Evolutionary conservation across 768 basidiomycete genomes (phyloP), one percentile per base, ranked within the genome.

Genomic region (Mycena rebaudengoi): DNA sequence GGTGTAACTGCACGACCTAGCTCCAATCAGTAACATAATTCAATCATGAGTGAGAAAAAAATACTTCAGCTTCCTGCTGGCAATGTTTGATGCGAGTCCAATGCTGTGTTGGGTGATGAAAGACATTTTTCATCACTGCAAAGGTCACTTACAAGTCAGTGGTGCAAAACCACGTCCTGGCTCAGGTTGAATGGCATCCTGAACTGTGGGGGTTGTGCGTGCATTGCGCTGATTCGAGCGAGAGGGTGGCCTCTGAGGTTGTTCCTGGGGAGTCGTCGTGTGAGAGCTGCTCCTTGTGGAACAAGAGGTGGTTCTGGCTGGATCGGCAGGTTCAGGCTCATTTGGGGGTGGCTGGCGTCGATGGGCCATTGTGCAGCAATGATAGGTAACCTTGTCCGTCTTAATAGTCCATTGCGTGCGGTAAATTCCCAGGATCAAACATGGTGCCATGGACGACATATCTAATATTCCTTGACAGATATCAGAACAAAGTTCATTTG

Each of bases 81-180:
- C 28, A 20, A 28, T n/a, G 26, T 20, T 53, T 53, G 52, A 20
- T 21, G 37, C 12, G 51, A 10, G 23, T 52, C 23, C 12, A 52
- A 52, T 23, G 37, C 52, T 53, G n/a, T 5, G 20, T 41, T n/a
- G 37, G 4, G 37, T 3, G 10, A 41, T 41, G 20, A 20, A 53
- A 53, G 25, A 5, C 23, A 25, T 39, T 40, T 0, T 25, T 14
- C 12, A 25, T 35, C n/a, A 14, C 18, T 51, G 21, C 7, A 37
- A 25, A 23, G 3, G 7, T 10, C 18, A 51, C 13, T 53, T 53
- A 41, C 52, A 25, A 3, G 39, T 23, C 12, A 53, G 39, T 14
- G 26, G 52, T 41, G 52, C 52, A 53, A 53, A 53, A 53, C 52
- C 28, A 8, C 33, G 52, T n/a, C 52, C 52, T 53, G 18, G 39